These are phyloP conservation scores for Rosa lucieae DNA, from an alignment of 306 rosid species.

Conservation along the genomic window DNA sequence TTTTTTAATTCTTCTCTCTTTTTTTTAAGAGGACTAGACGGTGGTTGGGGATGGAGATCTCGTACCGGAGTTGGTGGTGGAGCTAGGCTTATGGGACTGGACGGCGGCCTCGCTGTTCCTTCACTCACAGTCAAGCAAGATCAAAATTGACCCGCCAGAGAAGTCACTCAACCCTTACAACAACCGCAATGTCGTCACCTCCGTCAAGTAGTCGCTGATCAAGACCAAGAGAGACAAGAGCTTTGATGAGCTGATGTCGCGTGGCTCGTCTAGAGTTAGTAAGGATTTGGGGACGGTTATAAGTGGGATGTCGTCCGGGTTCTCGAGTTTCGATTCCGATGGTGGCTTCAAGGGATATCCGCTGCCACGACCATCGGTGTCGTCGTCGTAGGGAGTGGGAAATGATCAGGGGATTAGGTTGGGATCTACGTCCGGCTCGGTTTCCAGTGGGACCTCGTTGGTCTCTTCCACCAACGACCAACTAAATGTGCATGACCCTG, in stretches of 20 bases:
- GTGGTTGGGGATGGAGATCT: too few species aligned
- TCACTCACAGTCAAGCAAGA: constrained; percentile 43
- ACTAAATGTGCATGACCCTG: constrained; percentile 39
- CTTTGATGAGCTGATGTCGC: constrained; percentile 57
- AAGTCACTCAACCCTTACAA: constrained; percentile 16
- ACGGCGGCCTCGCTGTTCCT: too few species aligned
- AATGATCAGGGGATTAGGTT: constrained; percentile 48
- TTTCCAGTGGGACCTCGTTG: constrained; percentile 76
- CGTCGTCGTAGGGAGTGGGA: constrained; percentile 37
- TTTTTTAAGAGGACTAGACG: too few species aligned
- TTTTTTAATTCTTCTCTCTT: too few species aligned
- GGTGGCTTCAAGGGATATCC: constrained; percentile 42
- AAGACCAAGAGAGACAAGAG: constrained; percentile 38
- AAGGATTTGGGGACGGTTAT: constrained; percentile 36
- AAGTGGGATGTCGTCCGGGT: constrained; percentile 39
- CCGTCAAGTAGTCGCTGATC: constrained; percentile 45
- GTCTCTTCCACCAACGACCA: constrained; percentile 67
- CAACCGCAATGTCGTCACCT: constrained; percentile 23
- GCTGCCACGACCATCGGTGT: constrained; percentile 65
- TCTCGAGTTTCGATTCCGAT: constrained; percentile 57
- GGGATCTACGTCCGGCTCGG: constrained; percentile 64
- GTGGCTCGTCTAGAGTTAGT: constrained; percentile 49
- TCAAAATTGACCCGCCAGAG: constrained; percentile 47
- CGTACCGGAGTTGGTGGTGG: too few species aligned
- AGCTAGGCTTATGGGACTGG: too few species aligned